These are phyloP conservation scores for Vitellaria paradoxa DNA, from an alignment of 179 eudicot genomes.

Conservation along the genomic window DNA sequence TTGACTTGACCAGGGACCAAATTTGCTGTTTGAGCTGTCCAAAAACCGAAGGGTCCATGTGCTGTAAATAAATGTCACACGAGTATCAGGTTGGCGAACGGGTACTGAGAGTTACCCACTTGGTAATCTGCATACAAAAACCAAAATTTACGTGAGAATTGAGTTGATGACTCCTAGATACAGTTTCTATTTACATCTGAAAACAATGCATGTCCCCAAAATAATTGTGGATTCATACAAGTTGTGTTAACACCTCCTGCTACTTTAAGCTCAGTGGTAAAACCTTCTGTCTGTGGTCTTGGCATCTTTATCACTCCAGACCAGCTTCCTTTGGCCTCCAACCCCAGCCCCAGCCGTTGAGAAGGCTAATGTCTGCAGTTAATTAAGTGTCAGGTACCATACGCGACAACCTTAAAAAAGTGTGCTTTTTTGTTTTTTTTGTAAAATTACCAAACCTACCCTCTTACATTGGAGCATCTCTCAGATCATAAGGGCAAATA, in stretches of 20 bases:
- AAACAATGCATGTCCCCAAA: neutral
- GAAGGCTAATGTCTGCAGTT: constrained; percentile 73
- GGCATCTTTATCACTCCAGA: constrained; percentile 59
- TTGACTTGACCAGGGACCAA: neutral
- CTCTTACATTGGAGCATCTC: too few species aligned
- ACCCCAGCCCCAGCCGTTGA: constrained; percentile 49
- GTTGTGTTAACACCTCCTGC: constrained; percentile 12
- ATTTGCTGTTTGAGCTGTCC: neutral
- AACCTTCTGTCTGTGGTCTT: constrained; percentile 28
- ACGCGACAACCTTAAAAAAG: neutral
- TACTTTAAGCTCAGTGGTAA: constrained; percentile 15
- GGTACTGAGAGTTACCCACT: neutral
- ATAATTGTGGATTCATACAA: neutral
- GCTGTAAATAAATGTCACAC: neutral
- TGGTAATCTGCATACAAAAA: constrained; percentile 11
- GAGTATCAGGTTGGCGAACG: neutral
- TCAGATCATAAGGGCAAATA: too few species aligned
- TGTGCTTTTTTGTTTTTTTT: too few species aligned
- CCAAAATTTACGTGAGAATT: neutral
- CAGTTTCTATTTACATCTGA: neutral
- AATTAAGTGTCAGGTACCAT: constrained; percentile 7
- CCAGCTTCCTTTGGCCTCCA: constrained; percentile 81
- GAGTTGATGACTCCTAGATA: neutral
- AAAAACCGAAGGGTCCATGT: neutral
- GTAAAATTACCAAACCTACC: too few species aligned